These are phyloP conservation scores for Russula dissimulans DNA, from an alignment of 768 basidiomycete species.

Conservation along the genomic window DNA sequence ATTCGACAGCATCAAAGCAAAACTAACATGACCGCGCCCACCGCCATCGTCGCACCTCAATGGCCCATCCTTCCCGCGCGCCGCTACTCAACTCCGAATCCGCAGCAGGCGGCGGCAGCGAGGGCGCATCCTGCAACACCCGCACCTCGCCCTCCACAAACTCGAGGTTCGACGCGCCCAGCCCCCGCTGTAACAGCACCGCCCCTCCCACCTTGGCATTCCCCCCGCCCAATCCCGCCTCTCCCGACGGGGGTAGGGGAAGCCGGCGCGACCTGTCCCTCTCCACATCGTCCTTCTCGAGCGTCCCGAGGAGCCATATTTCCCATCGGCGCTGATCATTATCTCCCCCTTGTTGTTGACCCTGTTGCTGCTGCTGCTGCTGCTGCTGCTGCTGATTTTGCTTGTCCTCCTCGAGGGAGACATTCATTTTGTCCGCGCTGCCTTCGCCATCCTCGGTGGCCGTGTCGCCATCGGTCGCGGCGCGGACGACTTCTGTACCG, in stretches of 20 bases:
- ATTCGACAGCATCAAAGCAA: too few relatives aligned
- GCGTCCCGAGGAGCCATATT: slow-evolving; percentile 2
- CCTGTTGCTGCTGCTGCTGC: background rate
- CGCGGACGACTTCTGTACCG: background rate
- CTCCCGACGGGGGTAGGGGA: slow-evolving; percentile 10
- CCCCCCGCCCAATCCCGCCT: background rate
- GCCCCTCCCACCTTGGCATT: background rate
- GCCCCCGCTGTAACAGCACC: background rate
- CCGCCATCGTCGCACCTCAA: slow-evolving; percentile 26
- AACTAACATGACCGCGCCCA: slow-evolving; percentile 15
- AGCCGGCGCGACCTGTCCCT: background rate
- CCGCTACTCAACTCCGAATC: slow-evolving; percentile 17
- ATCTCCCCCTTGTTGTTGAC: background rate
- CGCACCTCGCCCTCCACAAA: slow-evolving; percentile 25
- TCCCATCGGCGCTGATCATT: slow-evolving; percentile 6
- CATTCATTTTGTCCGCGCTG: background rate
- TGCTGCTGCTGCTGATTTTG: background rate
- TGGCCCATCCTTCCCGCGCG: slow-evolving; percentile 26
- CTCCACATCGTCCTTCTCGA: background rate
- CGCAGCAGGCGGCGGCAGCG: background rate
- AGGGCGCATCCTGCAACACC: slow-evolving; percentile 19
- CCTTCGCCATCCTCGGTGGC: background rate
- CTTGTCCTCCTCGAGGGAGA: background rate
- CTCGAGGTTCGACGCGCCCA: background rate
- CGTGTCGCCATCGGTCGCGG: background rate